phyloP scores from a whole-genome alignment of 192 early-diverging fungal species.

The Chytriomyces sp. region DNA sequence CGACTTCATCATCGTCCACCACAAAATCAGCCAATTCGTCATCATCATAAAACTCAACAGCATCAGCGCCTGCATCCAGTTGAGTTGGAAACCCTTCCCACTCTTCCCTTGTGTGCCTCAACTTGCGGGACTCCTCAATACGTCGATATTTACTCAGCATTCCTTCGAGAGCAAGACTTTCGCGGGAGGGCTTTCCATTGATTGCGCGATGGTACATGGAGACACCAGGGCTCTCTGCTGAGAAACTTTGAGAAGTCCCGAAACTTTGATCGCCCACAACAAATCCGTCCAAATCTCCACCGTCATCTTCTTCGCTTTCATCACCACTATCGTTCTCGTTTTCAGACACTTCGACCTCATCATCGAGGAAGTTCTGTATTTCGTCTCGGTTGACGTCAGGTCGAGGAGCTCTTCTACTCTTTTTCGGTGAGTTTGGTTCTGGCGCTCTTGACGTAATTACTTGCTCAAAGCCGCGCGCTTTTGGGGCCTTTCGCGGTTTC shows the following conservation, averaged over 20 bases:
- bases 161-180: neutral
- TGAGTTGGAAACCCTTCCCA: conserved; percentile 34
- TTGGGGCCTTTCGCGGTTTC: conserved; percentile 29
- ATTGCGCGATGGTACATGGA: conserved; percentile 28
- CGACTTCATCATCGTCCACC: conserved; percentile 43
- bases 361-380: conserved; percentile 47
- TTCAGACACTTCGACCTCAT: conserved; percentile 46
- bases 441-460: neutral
- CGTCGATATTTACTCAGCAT: conserved; percentile 21
- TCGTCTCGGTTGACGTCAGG: conserved; percentile 24
- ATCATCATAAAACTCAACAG: conserved; percentile 37
- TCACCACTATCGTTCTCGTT: conserved; percentile 20
- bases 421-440: neutral
- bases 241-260: conserved; percentile 15
- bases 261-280: conserved; percentile 32
- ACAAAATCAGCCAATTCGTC: conserved; percentile 49
- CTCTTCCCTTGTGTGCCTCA: conserved; percentile 15
- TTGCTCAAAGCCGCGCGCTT: conserved; percentile 1
- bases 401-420: conserved; percentile 5
- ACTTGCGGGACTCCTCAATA: conserved; percentile 7
- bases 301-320: conserved; percentile 28
- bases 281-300: conserved; percentile 39
- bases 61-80: conserved; percentile 31
- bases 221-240: conserved; percentile 24
- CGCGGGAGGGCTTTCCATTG: neutral